Conservation (phyloP, 2,329 filamentous ascomycete genomes). For the Trichophyton equinum region DNA sequence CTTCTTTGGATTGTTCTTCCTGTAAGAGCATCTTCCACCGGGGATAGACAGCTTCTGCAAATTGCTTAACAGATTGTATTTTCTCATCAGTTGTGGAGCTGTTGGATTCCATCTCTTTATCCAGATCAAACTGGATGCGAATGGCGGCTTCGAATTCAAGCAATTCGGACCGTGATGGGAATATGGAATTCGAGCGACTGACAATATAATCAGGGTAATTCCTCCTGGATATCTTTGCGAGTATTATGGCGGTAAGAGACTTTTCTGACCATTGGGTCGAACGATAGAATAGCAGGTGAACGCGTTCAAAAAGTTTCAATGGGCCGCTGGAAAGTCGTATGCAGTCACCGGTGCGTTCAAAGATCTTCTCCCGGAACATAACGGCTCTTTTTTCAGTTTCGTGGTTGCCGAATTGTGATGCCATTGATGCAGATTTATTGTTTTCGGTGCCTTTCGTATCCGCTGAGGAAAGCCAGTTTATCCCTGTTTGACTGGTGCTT, state of each 20-base stretch:
- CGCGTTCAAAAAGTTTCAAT: conserved; percentile 77
- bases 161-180: conserved; percentile 58
- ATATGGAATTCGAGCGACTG: conserved; percentile 79
- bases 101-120: conserved; percentile 68
- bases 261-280: conserved; percentile 97
- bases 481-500: conserved; percentile 60
- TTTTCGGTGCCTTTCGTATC: conserved; percentile 51
- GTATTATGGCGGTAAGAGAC: conserved; percentile 84
- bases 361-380: conserved; percentile 66
- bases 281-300: conserved; percentile 90
- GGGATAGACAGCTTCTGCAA: conserved; percentile 62
- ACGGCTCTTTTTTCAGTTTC: conserved; percentile 48
- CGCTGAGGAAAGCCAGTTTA: conserved; percentile 49
- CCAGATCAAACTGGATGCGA: conserved; percentile 66
- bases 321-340: conserved; percentile 62
- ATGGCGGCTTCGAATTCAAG: conserved; percentile 84
- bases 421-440: conserved; percentile 38
- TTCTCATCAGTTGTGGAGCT: conserved; percentile 54
- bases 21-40: conserved; percentile 64
- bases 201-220: conserved; percentile 89
- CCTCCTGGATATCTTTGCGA: conserved; percentile 74
- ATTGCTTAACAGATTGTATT: conserved; percentile 54
- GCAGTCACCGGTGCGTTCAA: conserved; percentile 66
- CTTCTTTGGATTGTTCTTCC: conserved; percentile 68
- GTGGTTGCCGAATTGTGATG: conserved; percentile 18